Conservation (phyloP, 2,329 filamentous ascomycete genomes). For the Beauveria caledonica region DNA sequence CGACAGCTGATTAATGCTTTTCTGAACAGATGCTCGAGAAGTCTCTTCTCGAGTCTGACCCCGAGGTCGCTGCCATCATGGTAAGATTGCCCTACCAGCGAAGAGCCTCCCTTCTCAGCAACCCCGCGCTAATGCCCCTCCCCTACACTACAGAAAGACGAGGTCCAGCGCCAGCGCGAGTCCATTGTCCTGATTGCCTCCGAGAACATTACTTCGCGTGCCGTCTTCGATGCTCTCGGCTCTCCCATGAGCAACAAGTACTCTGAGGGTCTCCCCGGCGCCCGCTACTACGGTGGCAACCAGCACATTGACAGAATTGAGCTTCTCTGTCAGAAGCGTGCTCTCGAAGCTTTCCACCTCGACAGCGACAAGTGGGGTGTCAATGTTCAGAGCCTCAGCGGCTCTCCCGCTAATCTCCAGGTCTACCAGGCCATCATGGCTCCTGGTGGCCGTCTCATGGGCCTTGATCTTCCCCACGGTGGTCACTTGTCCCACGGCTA, state of each 20-base stretch:
- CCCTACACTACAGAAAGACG: conserved; percentile 56
- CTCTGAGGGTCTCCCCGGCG: conserved; percentile 96
- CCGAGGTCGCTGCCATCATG: conserved; percentile 96
- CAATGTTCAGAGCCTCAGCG: conserved; percentile 91
- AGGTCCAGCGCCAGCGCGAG: conserved; percentile 95
- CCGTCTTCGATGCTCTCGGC: conserved; percentile 94
- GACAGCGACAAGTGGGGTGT: conserved; percentile 91
- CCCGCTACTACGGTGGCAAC: conserved; percentile 98
- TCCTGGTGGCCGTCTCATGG: conserved; percentile 93
- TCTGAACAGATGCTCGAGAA: conserved; percentile 79
- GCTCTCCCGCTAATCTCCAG: conserved; percentile 93
- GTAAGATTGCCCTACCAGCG: conserved; percentile 39
- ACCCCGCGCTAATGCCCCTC: conserved; percentile 23
- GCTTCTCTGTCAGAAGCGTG: conserved; percentile 87
- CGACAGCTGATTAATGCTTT: conserved; percentile 19
- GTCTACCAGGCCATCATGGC: conserved; percentile 97
- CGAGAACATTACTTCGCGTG: conserved; percentile 97
- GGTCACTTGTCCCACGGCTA: conserved; percentile 96
- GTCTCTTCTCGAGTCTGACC: conserved; percentile 82
- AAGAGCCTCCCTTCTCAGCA: neutral
- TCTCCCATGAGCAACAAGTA: conserved; percentile 98
- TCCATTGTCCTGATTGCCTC: conserved; percentile 98
- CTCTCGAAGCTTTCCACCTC: conserved; percentile 82
- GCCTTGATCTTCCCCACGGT: conserved; percentile 87
- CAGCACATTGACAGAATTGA: conserved; percentile 98